A percentile compares a stretch with the other conserved stretches of the same genome.
phyloP scores from a whole-genome alignment of 129 eudicot species.

The Cynara cardunculus region DNA sequence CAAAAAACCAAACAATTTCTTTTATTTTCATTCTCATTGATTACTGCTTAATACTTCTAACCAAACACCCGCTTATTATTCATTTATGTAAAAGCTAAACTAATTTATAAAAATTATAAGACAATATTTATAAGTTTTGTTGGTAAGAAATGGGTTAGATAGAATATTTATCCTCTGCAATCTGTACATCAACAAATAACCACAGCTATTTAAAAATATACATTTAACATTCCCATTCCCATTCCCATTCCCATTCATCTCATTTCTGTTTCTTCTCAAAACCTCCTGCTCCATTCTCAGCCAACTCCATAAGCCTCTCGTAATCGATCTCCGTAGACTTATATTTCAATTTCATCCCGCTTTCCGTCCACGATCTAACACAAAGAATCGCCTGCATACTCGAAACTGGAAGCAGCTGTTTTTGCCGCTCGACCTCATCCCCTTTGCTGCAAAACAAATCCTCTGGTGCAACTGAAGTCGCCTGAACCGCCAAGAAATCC shows the following conservation, averaged over 20 bases:
- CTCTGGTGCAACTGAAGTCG: constrained; percentile 67
- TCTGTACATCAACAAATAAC: constrained; percentile 23
- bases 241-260: background rate
- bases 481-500: constrained; percentile 75
- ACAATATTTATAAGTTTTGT: background rate
- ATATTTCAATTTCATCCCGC: constrained; percentile 66
- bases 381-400: constrained; percentile 51
- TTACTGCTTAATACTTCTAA: too few relatives aligned
- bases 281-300: constrained; percentile 40
- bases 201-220: constrained; percentile 9
- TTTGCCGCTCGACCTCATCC: constrained; percentile 64
- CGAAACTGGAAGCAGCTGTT: constrained; percentile 39
- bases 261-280: constrained; percentile 60
- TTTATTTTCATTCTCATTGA: too few relatives aligned
- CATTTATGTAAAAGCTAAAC: too few relatives aligned
- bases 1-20: too few relatives aligned
- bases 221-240: background rate
- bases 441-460: constrained; percentile 74
- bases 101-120: too few relatives aligned
- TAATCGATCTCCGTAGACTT: constrained; percentile 74
- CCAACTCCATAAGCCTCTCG: constrained; percentile 76
- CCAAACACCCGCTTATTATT: too few relatives aligned
- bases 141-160: constrained; percentile 15
- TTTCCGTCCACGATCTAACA: constrained; percentile 72
- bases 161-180: constrained; percentile 13